Evolutionary conservation across 768 basidiomycete genomes (phyloP), one percentile per base, ranked within the genome.

Genomic region (Multifurca ochricompacta): DNA sequence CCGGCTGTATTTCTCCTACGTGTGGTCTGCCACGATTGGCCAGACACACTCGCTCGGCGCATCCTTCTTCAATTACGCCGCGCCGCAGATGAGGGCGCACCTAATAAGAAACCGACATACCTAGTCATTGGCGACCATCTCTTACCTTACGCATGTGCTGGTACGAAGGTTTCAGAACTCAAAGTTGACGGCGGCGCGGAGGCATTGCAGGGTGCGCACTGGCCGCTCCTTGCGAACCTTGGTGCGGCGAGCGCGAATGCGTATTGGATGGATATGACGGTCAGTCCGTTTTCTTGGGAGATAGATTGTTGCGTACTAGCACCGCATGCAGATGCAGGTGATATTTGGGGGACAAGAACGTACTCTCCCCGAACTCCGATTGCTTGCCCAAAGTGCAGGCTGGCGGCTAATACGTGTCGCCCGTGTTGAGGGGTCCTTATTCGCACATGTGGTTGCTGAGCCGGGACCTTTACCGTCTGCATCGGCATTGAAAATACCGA

Each of bases 21-120:
- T 21, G 80, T 82, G 18, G 77, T 88, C 35, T 71, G 86, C 31
- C 87, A 91, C 61, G 87, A 91, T 62, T 89, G 87, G 87, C 81
- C 85, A 1, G 83, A 89, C 58, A 70, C 70, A 1, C 75, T 66
- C 42, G 69, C 78, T 19, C 59, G 56, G 21, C 70, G 70, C 34
- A 77, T 80, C 39, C 64, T 80, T 40, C 64, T 71, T 18, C 74
- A 73, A 25, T 69, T 80, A 3, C 69, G 77, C 11, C 68, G 68
- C 3, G 68, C 70, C 4, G 74, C 75, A 0, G 27, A 36, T 8
- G 57, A 59, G 36, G 57, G 45, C 16, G 39, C 56, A 36, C 19
- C 25, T 9, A 34, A 52, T 19, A 57, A 37, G 32, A 57, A 57
- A 1, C 62, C 67, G 5, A 88, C 87, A 23, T 77, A 71, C 53